phyloP scores from a whole-genome alignment of 163 green algal species.

The Chlorella variabilis region DNA sequence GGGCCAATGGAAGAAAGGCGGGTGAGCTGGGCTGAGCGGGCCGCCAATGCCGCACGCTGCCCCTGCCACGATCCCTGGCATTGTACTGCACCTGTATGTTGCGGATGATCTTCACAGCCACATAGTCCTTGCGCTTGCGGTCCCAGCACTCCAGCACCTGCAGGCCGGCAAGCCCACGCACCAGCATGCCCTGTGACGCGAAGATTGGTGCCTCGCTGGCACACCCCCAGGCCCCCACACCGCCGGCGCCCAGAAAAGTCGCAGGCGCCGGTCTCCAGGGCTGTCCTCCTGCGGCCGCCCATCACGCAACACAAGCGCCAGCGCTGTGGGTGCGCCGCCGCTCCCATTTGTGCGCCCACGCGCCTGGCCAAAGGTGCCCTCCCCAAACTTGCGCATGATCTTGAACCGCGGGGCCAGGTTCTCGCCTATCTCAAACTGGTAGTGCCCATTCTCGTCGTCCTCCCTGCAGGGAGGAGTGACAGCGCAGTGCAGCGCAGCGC shows the following conservation, averaged over 20 bases:
- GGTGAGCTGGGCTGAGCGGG: no score
- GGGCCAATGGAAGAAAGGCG: not conserved
- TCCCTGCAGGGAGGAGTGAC: not conserved
- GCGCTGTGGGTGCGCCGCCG: no score
- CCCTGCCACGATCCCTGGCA: not conserved
- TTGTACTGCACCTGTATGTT: constrained; percentile 57
- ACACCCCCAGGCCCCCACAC: no score
- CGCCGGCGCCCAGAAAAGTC: no score
- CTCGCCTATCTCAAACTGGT: constrained; percentile 83
- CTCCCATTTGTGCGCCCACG: not conserved
- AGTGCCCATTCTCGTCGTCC: constrained; percentile 81
- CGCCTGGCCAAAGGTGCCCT: constrained; percentile 97
- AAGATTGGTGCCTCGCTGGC: no score
- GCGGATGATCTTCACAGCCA: constrained; percentile 98
- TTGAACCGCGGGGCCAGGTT: constrained; percentile 92
- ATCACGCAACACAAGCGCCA: no score
- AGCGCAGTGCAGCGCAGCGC: no score
- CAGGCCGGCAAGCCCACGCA: not conserved
- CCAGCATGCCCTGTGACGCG: no score
- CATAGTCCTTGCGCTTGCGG: constrained; percentile 83
- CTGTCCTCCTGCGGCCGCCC: no score
- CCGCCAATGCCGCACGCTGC: no score
- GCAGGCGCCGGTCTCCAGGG: no score
- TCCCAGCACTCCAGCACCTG: constrained; percentile 98
- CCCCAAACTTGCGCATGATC: constrained; percentile 95